Conservation (phyloP, 371 early-diverging fungal genomes). For the Haplosporangium sp. region DNA sequence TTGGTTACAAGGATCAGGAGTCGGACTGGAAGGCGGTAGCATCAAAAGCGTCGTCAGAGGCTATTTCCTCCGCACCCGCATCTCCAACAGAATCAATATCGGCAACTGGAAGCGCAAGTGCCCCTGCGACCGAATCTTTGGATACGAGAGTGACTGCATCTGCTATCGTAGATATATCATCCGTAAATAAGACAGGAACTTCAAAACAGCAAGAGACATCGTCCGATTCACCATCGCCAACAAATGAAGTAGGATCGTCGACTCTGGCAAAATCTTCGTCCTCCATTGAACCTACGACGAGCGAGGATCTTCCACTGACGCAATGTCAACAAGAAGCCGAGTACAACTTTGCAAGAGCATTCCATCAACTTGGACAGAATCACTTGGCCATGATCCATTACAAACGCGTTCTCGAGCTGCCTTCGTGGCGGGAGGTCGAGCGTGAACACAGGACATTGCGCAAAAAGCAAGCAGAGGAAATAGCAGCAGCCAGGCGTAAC, state of each 20-base stretch:
- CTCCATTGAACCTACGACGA: not conserved
- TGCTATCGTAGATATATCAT: no score
- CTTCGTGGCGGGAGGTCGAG: conserved; percentile 54
- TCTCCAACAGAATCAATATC: not conserved
- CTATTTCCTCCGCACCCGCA: not conserved
- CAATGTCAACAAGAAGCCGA: conserved; percentile 75
- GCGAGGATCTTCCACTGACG: conserved; percentile 12
- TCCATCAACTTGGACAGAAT: conserved; percentile 84
- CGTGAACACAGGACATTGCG: conserved; percentile 14
- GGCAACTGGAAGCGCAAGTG: no score
- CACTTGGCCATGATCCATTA: conserved; percentile 89
- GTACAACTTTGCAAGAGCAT: conserved; percentile 88
- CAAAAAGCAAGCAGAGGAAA: not conserved
- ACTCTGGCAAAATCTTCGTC: not conserved
- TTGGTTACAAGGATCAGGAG: conserved; percentile 8
- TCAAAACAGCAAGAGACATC: no score
- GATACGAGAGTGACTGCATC: no score
- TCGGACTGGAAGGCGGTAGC: conserved; percentile 20
- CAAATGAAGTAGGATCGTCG: not conserved
- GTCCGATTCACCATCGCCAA: no score
- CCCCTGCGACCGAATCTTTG: no score
- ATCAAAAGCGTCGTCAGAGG: conserved; percentile 10
- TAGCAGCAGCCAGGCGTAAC: conserved; percentile 4
- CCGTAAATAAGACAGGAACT: no score
- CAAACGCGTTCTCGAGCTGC: conserved; percentile 72